A percentile compares a stretch with the other conserved stretches of the same genome.
These are phyloP conservation scores for Phytomonas serpens DNA, from an alignment of 208 protist genomes.

Conservation along the genomic window DNA sequence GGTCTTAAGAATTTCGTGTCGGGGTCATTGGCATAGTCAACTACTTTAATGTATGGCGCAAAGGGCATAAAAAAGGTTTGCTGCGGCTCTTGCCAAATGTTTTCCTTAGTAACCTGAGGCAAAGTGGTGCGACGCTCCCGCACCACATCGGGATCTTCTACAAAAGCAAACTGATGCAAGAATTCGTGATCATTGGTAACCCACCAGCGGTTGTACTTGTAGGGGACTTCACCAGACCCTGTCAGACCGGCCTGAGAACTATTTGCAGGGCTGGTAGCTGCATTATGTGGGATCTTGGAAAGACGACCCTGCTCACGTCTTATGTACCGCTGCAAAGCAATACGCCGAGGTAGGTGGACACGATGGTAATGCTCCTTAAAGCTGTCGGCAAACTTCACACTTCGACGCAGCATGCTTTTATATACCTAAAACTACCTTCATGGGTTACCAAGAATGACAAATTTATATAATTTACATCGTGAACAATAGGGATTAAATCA, in stretches of 20 bases:
- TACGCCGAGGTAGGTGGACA: slow-evolving; percentile 68
- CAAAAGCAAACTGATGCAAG: slow-evolving; percentile 80
- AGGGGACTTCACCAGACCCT: slow-evolving; percentile 36
- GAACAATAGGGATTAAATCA: neutral
- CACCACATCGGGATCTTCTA: slow-evolving; percentile 81
- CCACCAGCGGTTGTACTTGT: slow-evolving; percentile 90
- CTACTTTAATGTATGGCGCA: slow-evolving; percentile 74
- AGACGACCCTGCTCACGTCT: slow-evolving; percentile 32
- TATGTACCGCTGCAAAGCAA: slow-evolving; percentile 72
- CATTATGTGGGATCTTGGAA: slow-evolving; percentile 6
- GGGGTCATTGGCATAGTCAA: slow-evolving; percentile 84
- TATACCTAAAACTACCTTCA: neutral
- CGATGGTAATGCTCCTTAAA: slow-evolving; percentile 90
- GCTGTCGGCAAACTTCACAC: slow-evolving; percentile 41
- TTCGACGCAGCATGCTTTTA: slow-evolving; percentile 48
- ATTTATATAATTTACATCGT: neutral
- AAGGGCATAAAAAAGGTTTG: slow-evolving; percentile 86
- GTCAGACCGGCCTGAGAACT: neutral
- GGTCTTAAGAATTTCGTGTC: slow-evolving; percentile 83
- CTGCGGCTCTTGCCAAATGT: slow-evolving; percentile 79
- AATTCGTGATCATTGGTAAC: slow-evolving; percentile 87
- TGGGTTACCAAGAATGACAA: neutral
- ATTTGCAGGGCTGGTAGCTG: neutral
- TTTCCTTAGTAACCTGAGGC: slow-evolving; percentile 70
- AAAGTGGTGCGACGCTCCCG: slow-evolving; percentile 45